These are phyloP conservation scores for Parsonsia alboflavescens DNA, from an alignment of 257 asterid genomes.

Conservation along the genomic window DNA sequence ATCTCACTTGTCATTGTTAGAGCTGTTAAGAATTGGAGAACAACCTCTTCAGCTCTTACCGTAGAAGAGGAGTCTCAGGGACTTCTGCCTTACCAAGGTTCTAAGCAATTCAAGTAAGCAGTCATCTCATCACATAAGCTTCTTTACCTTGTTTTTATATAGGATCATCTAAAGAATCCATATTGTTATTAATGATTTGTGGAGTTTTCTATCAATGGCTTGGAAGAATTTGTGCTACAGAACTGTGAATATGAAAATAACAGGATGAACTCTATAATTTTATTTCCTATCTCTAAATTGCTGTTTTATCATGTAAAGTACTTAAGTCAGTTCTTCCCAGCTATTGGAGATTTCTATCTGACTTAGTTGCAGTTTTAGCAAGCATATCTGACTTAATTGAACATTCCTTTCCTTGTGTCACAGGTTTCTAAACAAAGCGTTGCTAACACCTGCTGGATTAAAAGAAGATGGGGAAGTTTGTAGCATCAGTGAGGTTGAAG, in stretches of 20 bases:
- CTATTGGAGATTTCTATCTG: background rate
- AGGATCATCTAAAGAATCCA: background rate
- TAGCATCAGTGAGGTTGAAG: constrained; percentile 24
- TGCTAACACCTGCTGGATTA: constrained; percentile 15
- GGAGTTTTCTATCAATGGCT: background rate
- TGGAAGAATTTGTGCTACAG: background rate
- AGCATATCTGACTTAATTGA: background rate
- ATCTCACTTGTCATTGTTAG: constrained; percentile 19
- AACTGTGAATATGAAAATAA: background rate
- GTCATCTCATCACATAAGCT: background rate
- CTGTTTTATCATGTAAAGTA: background rate
- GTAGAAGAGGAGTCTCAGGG: constrained; percentile 15
- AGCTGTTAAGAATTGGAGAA: constrained; percentile 21
- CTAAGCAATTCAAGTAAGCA: constrained; percentile 27
- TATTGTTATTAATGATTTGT: background rate
- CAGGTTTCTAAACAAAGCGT: constrained; percentile 30
- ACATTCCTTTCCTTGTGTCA: background rate
- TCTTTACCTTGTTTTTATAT: background rate
- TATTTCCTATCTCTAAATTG: background rate
- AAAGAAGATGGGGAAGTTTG: constrained; percentile 13
- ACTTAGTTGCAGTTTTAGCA: background rate
- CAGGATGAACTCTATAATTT: background rate
- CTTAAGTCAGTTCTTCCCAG: background rate
- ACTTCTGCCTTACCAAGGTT: constrained; percentile 11
- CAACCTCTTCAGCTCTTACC: background rate